These are phyloP conservation scores for Collybiopsis confluens DNA, from an alignment of 768 basidiomycete genomes.

Conservation along the genomic window DNA sequence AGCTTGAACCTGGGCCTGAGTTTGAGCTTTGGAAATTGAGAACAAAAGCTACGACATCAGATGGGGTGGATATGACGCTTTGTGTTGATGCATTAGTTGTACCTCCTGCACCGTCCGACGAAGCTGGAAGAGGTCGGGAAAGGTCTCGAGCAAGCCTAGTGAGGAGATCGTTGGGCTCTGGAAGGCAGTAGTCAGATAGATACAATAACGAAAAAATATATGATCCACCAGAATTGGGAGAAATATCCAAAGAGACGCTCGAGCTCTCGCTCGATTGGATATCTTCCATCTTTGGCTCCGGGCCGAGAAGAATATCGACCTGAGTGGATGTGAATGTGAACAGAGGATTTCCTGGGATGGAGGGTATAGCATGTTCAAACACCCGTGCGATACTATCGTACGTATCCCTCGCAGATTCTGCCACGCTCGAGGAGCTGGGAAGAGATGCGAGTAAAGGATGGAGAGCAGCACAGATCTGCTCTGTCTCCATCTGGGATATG, in stretches of 20 bases:
- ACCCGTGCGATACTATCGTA: background rate
- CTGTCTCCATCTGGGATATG: background rate
- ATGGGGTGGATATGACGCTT: background rate
- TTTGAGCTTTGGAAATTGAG: no score
- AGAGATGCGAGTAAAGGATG: background rate
- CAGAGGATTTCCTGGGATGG: background rate
- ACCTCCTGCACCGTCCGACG: background rate
- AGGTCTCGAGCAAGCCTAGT: background rate
- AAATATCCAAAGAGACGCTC: background rate
- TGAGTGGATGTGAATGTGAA: background rate
- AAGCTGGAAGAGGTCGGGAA: background rate
- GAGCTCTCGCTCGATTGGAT: background rate
- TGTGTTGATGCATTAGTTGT: background rate
- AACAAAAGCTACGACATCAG: background rate
- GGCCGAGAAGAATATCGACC: background rate
- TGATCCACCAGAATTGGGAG: background rate
- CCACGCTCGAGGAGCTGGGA: background rate
- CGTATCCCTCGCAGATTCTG: background rate
- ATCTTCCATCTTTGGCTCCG: background rate
- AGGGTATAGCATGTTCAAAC: background rate
- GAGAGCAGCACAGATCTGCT: background rate
- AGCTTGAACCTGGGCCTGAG: background rate
- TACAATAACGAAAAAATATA: background rate
- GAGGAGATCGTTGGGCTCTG: background rate
- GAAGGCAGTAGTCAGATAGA: background rate